These are phyloP conservation scores for Calocybe indica DNA, from an alignment of 768 basidiomycete species.

Conservation along the genomic window DNA sequence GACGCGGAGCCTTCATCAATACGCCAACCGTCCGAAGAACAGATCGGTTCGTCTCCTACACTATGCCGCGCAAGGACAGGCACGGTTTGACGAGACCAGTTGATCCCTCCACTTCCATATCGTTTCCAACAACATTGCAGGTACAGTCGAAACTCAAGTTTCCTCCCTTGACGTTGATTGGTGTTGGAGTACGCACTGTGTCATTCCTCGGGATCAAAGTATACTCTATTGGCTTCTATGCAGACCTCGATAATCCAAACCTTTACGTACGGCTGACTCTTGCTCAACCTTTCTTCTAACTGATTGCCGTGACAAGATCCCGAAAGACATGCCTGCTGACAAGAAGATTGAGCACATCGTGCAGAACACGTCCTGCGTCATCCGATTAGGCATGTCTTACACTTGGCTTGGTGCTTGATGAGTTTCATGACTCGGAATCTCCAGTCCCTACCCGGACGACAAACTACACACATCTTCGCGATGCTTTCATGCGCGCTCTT, in stretches of 20 bases:
- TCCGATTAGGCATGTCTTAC: slow-evolving; percentile 58
- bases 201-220: slow-evolving; percentile 86
- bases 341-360: slow-evolving; percentile 70
- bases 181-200: slow-evolving; percentile 83
- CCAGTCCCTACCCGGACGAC: slow-evolving; percentile 78
- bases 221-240: slow-evolving; percentile 88
- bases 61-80: not conserved
- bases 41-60: slow-evolving; percentile 5
- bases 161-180: slow-evolving; percentile 66
- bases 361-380: slow-evolving; percentile 59
- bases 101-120: slow-evolving; percentile 70
- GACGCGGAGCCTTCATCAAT: slow-evolving; percentile 3
- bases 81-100: slow-evolving; percentile 28
- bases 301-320: slow-evolving; percentile 32
- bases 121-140: slow-evolving; percentile 61
- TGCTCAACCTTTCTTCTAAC: not conserved
- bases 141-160: slow-evolving; percentile 59
- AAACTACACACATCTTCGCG: slow-evolving; percentile 72
- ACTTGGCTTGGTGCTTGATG: not conserved
- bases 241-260: slow-evolving; percentile 64
- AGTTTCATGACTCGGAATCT: too few species aligned
- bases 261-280: slow-evolving; percentile 40
- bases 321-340: slow-evolving; percentile 48
- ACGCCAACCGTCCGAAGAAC: slow-evolving; percentile 3
- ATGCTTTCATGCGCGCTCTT: slow-evolving; percentile 76